Base-by-base conservation (phyloP, 202 grass and related monocot genomes). In the Tripidium arundinaceum region DNA sequence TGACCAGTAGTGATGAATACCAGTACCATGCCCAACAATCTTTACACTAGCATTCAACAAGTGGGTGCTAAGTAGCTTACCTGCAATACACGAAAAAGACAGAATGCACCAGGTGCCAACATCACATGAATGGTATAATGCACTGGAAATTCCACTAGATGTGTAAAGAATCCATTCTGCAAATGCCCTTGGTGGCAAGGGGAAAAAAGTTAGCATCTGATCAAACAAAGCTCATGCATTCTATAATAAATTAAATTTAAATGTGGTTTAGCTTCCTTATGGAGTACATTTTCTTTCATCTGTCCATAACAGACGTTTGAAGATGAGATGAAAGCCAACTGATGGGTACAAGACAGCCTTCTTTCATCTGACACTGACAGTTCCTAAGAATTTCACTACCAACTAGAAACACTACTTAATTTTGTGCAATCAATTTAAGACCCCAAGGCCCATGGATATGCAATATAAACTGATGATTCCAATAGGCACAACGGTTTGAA, bases 91-190 rank as follows among this genome's bases (percentile, higher is more conserved):
- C 42, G 92, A 65, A 98, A 98, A 98, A 68, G 95, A 94, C 50
- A 98, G 57, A 81, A 98, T 76, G 72, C 95, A 98, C 95, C 95
- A 98, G 70, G 95, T 98, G 24, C 95, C 95, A 64, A 92, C 86
- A 85, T 98, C 95, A 77, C 95, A 98, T 77, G 95, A 89, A 87
- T 98, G 95, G 71, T 98, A 98, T 61, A 98, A 77, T 54, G 87
- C 89, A 72, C 95, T 98, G 64, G 90, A 98, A 87, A 98, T 91
- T 79, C 95, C 95, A 80, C 95, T 98, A 37, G 95, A 94, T 19
- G 92, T 94, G 79, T 87, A 98, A 77, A 97, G 86, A 73, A 98
- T 86, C 95, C 95, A 98, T 83, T 98, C 95, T 77, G 95, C 88
- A 84, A 94, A 94, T 59, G 92, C 95, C 95, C 95, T 94, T 65